A percentile compares a stretch with the other conserved stretches of the same genome.
phyloP scores from a whole-genome alignment of 2,329 filamentous ascomycete genomes.

The Clarireedia monteithiana region DNA sequence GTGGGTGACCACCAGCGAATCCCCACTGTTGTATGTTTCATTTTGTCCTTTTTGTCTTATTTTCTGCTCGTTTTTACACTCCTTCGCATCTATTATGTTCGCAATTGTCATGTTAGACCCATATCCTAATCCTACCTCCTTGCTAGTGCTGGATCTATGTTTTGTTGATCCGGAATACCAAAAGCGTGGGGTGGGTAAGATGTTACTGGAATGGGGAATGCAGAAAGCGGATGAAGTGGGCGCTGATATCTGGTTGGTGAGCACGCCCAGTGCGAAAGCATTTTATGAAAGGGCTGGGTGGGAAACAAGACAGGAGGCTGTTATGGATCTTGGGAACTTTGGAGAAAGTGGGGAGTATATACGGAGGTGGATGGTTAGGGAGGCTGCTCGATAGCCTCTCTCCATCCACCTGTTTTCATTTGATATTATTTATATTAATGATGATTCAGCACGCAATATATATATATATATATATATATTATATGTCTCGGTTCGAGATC shows the following conservation, averaged over 20 bases:
- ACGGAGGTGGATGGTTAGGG: conserved; percentile 17
- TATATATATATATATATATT: too few relatives aligned
- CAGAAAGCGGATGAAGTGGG: conserved; percentile 11
- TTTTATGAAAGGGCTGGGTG: conserved; percentile 24
- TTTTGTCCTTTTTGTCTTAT: neutral
- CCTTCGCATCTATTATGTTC: too few relatives aligned
- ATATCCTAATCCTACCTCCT: neutral
- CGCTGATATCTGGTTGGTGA: conserved; percentile 14
- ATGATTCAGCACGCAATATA: too few relatives aligned
- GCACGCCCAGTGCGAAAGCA: conserved; percentile 15
- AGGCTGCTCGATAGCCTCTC: neutral
- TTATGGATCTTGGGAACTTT: conserved; percentile 13
- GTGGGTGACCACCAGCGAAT: too few relatives aligned
- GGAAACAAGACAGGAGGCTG: conserved; percentile 22
- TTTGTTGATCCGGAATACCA: conserved; percentile 19
- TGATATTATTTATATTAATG: too few relatives aligned
- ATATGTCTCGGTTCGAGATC: neutral
- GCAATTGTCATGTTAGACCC: neutral
- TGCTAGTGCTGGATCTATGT: conserved; percentile 12
- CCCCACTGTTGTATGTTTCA: too few relatives aligned
- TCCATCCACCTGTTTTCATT: too few relatives aligned
- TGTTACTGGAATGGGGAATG: conserved; percentile 12
- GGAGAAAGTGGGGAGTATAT: conserved; percentile 14
- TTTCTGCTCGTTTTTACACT: too few relatives aligned
- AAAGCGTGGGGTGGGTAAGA: conserved; percentile 14